Base-by-base conservation (phyloP, 1,284 basidiomycete species). In the Moesziomyces parantarcticus region DNA sequence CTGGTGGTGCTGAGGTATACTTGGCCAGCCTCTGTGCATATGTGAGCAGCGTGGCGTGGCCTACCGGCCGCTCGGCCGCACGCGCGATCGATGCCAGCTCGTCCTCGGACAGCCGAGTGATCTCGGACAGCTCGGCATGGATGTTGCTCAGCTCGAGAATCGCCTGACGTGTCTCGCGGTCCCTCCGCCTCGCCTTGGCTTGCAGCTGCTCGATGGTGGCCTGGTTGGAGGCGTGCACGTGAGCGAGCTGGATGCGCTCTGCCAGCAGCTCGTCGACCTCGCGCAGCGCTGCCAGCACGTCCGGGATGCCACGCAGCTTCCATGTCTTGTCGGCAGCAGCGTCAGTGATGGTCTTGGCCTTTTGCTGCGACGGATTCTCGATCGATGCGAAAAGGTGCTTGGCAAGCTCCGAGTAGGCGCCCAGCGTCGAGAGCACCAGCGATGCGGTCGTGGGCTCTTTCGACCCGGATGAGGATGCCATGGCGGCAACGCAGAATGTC, bases 1-100 rank as follows among this genome's bases (percentile, higher is more conserved):
- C 77, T 1, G 71, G 75, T 7, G 77, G 77, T 21, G 77, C 77
- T 10, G 72, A 73, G 0, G 77, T 79, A 34, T 77, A 79, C 16
- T 58, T 58, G 6, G 77, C 61, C 21, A 79, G 45, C 3, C 76
- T 54, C 47, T 79, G 77, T 3, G 77, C 77, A 41, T 79, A 79
- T 3, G 59, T 43, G 3, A 79, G 50, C 16, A 79, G 26, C 8
- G 67, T 68, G 10, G 51, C 13, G 42, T 68, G 58, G 10, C 51
- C 53, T 18, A 77, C 41, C 2, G 72, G 75, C 49, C 49, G 43
- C 22, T 51, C 55, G n/a, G 77, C 72, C 10, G 75, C 77, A 3
- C 53, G 50, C 20, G 66, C 52, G 29, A 75, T 68, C 20, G 57
- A 60, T 5, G 57, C 53, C 7, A 69, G 16, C 49, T 77, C 66